phyloP scores from a whole-genome alignment of 2,329 filamentous ascomycete genomes.

The Teratosphaeria gauchensis region DNA sequence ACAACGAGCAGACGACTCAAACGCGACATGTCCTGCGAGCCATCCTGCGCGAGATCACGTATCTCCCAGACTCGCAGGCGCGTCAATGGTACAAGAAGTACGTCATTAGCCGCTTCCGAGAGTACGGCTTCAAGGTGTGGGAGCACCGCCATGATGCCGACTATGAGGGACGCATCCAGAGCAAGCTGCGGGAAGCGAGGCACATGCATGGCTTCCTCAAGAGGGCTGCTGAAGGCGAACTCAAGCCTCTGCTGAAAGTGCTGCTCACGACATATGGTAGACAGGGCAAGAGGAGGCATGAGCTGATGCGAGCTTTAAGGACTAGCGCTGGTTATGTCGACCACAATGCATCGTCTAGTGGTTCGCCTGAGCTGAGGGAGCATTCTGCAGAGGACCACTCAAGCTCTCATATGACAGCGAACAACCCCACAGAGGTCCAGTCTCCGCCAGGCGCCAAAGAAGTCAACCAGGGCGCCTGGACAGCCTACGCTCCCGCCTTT shows the following conservation, averaged over 20 bases:
- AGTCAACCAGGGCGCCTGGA: conserved; percentile 4
- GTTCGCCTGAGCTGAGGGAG: not conserved
- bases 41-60: conserved; percentile 49
- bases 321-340: not conserved
- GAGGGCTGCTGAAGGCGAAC: conserved; percentile 49
- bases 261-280: conserved; percentile 49
- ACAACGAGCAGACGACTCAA: conserved; percentile 1
- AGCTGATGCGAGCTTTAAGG: conserved; percentile 31
- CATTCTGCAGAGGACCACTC: not conserved
- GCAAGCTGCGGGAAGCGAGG: conserved; percentile 25
- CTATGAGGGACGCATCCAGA: conserved; percentile 5
- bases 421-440: not conserved
- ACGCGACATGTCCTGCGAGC: conserved; percentile 43
- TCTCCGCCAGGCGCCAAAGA: conserved; percentile 1
- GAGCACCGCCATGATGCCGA: conserved; percentile 9
- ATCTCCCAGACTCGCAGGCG: conserved; percentile 50
- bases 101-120: conserved; percentile 39
- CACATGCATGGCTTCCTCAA: conserved; percentile 36
- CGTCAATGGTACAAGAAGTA: conserved; percentile 41
- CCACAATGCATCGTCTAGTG: not conserved
- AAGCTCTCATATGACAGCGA: not conserved
- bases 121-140: conserved; percentile 10
- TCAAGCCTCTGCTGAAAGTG: conserved; percentile 40
- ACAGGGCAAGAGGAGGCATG: conserved; percentile 41
- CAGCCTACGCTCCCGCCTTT: conserved; percentile 25